Evolutionary conservation across 2,329 filamentous ascomycete genomes (phyloP).

Genomic region (Talaromyces amestolkiae): DNA sequence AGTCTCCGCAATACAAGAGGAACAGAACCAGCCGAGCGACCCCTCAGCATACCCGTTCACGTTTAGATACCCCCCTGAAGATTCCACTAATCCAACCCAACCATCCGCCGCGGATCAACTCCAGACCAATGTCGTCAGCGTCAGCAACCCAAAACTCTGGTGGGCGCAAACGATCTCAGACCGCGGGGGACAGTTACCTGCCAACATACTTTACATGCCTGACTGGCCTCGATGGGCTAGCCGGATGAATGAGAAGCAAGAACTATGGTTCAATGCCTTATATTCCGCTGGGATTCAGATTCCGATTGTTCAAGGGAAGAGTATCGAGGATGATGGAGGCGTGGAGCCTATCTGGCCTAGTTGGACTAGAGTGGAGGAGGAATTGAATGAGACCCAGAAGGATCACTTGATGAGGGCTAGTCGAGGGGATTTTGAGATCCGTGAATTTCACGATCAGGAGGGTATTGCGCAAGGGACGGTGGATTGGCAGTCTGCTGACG

Average conservation of each 20-base stretch:
- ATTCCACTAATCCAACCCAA: background rate
- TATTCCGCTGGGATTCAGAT: background rate
- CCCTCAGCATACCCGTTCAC: background rate
- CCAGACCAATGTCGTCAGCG: background rate
- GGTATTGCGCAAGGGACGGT: background rate
- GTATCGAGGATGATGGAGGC: background rate
- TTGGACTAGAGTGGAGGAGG: background rate
- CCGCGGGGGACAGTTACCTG: background rate
- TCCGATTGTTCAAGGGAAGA: background rate
- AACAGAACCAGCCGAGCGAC: background rate
- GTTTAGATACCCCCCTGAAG: background rate
- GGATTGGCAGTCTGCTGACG: constrained; percentile 1
- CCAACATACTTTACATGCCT: background rate
- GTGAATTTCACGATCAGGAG: background rate
- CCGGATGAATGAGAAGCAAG: background rate
- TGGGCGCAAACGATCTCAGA: background rate
- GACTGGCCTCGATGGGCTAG: background rate
- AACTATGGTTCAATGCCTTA: background rate
- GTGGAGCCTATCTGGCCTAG: constrained; percentile 1
- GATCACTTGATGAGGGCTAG: background rate
- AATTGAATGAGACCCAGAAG: background rate
- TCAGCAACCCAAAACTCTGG: background rate
- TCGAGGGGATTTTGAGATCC: background rate
- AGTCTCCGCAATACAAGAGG: background rate
- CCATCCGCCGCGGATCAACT: background rate